Conservation (phyloP, 1,139 yeast genomes). For the Yamadazyma siamensis region DNA sequence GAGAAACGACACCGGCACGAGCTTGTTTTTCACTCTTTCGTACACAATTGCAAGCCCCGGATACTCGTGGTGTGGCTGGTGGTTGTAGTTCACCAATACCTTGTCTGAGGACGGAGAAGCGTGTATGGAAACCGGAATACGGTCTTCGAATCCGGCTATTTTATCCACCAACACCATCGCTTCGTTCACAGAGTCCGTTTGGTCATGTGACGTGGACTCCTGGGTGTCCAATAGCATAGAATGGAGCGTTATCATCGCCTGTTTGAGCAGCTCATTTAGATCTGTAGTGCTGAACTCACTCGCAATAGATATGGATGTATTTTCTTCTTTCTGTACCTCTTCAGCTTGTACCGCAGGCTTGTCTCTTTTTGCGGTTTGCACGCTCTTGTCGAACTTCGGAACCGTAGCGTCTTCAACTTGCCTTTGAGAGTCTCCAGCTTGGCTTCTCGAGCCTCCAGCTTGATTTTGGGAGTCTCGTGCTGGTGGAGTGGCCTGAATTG, state of each 20-base stretch:
- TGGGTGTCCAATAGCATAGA: conserved; percentile 4
- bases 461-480: conserved; percentile 1
- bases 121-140: conserved; percentile 9
- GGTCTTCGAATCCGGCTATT: conserved; percentile 3
- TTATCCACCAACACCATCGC: no score
- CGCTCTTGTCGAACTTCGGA: no score
- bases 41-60: conserved; percentile 11
- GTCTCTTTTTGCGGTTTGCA: no score
- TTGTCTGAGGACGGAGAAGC: conserved; percentile 5
- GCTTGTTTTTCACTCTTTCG: conserved; percentile 3
- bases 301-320: no score
- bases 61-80: conserved; percentile 5
- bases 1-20: conserved; percentile 24
- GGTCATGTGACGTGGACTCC: no score
- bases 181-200: no score
- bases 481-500: conserved; percentile 13
- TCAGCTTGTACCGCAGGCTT: no score
- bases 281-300: conserved; percentile 6
- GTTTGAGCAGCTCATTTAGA: conserved; percentile 9
- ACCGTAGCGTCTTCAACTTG: no score
- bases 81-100: conserved; percentile 5
- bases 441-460: no score
- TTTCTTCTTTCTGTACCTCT: no score
- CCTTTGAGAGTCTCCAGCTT: no score
- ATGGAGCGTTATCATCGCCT: conserved; percentile 7